phyloP scores from a whole-genome alignment of 2,329 filamentous ascomycete genomes.

The Aspergillus sp. region DNA sequence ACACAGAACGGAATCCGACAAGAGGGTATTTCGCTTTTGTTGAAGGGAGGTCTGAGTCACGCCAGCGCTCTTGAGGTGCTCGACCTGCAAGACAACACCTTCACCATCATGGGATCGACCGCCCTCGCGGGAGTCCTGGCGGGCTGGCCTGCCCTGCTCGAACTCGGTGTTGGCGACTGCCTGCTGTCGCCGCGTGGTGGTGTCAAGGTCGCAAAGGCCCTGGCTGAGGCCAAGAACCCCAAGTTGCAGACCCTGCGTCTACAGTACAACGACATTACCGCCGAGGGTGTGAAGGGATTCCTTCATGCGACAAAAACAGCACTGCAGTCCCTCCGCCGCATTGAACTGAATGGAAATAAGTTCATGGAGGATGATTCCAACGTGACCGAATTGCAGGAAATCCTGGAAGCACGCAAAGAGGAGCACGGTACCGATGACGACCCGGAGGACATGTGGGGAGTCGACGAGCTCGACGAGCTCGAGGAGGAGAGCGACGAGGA shows the following conservation, averaged over 20 bases:
- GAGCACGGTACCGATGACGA: slow-evolving; percentile 56
- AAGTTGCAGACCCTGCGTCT: slow-evolving; percentile 77
- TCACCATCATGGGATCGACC: slow-evolving; percentile 73
- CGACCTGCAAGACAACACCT: slow-evolving; percentile 97
- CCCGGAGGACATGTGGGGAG: slow-evolving; percentile 74
- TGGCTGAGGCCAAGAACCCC: slow-evolving; percentile 70
- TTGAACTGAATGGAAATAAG: slow-evolving; percentile 95
- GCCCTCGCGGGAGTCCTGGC: slow-evolving; percentile 71
- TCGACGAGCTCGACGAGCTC: slow-evolving; percentile 82
- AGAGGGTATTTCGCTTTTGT: slow-evolving; percentile 79
- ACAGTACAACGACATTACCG: slow-evolving; percentile 92
- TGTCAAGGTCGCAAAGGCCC: slow-evolving; percentile 65
- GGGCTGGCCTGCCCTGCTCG: slow-evolving; percentile 69
- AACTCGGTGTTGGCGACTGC: slow-evolving; percentile 86
- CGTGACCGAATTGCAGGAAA: slow-evolving; percentile 62
- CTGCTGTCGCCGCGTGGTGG: slow-evolving; percentile 75
- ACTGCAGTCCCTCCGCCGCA: slow-evolving; percentile 72
- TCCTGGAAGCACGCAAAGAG: slow-evolving; percentile 75
- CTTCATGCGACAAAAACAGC: slow-evolving; percentile 61
- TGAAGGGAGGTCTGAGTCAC: slow-evolving; percentile 72
- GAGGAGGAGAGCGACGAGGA: slow-evolving; percentile 69
- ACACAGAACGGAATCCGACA: slow-evolving; percentile 96
- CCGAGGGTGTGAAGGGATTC: slow-evolving; percentile 67
- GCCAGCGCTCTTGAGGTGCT: slow-evolving; percentile 67
- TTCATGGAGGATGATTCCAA: slow-evolving; percentile 80